Evolutionary conservation across 768 basidiomycete species (phyloP), one percentile per base, ranked within the genome.

Genomic region (Baorangia bicolor): DNA sequence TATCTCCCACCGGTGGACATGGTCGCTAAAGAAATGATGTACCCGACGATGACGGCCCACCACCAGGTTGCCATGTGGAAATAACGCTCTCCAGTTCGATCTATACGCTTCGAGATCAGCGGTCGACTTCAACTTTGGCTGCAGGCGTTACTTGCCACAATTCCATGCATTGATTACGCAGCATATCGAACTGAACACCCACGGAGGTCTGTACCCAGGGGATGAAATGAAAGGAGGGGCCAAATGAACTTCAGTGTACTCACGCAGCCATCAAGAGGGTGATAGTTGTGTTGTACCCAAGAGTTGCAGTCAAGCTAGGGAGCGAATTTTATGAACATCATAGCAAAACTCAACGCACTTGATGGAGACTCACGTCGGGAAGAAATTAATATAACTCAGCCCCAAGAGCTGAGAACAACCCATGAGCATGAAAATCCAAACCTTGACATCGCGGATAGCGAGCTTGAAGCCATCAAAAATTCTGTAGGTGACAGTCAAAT

Each of bases 201-300:
- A 86, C 10, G 84, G 86, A 2, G 86, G 86, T 5, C 85, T 86
- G 58, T 14, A 43, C 10, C 18, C 8, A 30, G 33, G 3, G 9
- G 6, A 18, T 39, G 2, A 6, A 6, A 39, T 11, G 14, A 11
- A 20, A 13, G 6, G 34, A 47, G 20, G n/a, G 2, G 42, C 16
- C 5, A 10, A 39, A n/a, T 13, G 13, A 21, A 43, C 25, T 16
- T 11, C 8, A 13, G 3, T 30, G 2, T 44, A 64, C 81, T 63
- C 62, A 86, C 84, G 85, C 84, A 18, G 81, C 77, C 27, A 87
- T 72, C 21, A 87, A 72, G n/a, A 87, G 69, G 28, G 77, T 85
- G 47, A 81, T 67, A 0, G 83, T 86, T 1, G 82, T 86, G 14
- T 66, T 72, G 70, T 81, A 87, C 4, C 85, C 85, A 16, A 87